phyloP scores from a whole-genome alignment of 2,329 filamentous ascomycete genomes.

The Elsinoe ampelina region DNA sequence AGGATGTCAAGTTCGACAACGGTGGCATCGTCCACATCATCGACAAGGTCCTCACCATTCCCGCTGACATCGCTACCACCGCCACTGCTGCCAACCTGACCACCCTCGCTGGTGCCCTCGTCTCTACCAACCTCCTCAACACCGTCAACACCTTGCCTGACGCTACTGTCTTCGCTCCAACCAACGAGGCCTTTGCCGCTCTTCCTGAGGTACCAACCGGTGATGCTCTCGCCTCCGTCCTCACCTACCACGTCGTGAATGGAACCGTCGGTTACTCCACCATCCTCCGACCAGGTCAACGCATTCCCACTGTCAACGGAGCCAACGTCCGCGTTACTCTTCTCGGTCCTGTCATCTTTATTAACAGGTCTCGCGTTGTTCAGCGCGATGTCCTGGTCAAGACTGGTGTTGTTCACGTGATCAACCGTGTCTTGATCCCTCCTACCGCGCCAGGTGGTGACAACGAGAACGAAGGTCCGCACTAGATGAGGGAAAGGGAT shows the following conservation, averaged over 20 bases:
- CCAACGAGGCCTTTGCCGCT: slow-evolving; percentile 49
- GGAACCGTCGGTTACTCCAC: slow-evolving; percentile 43
- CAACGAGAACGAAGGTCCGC: not conserved
- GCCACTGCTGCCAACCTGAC: slow-evolving; percentile 30
- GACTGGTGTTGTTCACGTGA: slow-evolving; percentile 42
- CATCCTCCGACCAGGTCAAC: slow-evolving; percentile 11
- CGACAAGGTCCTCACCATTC: slow-evolving; percentile 35
- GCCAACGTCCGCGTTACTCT: slow-evolving; percentile 33
- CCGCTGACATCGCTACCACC: slow-evolving; percentile 24
- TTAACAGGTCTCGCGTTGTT: slow-evolving; percentile 37
- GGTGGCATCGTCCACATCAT: slow-evolving; percentile 40
- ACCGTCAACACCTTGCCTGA: slow-evolving; percentile 37
- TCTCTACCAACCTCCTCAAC: slow-evolving; percentile 30
- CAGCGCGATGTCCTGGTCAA: slow-evolving; percentile 35
- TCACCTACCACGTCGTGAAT: slow-evolving; percentile 56
- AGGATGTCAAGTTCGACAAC: slow-evolving; percentile 32
- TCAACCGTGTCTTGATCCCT: slow-evolving; percentile 30
- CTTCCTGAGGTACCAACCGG: slow-evolving; percentile 39
- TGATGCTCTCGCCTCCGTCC: slow-evolving; percentile 41
- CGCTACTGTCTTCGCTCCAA: slow-evolving; percentile 57
- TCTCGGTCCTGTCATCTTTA: slow-evolving; percentile 29
- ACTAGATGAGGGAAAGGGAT: not conserved
- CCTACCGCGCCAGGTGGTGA: not conserved
- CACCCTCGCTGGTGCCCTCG: slow-evolving; percentile 33
- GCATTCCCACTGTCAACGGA: slow-evolving; percentile 30